Conservation (phyloP, 2,329 filamentous ascomycete genomes). For the Incumbomyces lentus region DNA sequence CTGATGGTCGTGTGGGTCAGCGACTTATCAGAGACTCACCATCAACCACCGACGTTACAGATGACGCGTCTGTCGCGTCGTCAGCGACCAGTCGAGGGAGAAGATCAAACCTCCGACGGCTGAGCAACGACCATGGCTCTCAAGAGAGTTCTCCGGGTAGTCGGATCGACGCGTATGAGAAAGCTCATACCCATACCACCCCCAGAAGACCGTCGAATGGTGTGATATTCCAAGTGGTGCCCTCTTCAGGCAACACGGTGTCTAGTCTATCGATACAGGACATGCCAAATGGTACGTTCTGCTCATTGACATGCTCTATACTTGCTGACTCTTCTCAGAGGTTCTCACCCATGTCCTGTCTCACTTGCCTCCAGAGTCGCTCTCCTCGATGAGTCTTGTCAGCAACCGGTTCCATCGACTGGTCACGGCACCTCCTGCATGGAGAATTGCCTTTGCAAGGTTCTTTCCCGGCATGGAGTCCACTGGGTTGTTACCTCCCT, state of each 20-base stretch:
- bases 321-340: slow-evolving; percentile 47
- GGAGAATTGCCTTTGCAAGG: slow-evolving; percentile 84
- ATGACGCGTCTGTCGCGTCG: slow-evolving; percentile 20
- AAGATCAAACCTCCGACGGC: slow-evolving; percentile 20
- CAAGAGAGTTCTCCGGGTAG: slow-evolving; percentile 37
- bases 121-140: slow-evolving; percentile 21
- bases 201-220: slow-evolving; percentile 30
- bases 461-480: slow-evolving; percentile 72
- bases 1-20: slow-evolving; percentile 33
- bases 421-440: slow-evolving; percentile 84
- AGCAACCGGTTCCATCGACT: slow-evolving; percentile 78
- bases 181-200: slow-evolving; percentile 30
- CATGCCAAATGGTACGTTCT: slow-evolving; percentile 67
- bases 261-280: slow-evolving; percentile 41
- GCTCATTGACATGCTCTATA: slow-evolving; percentile 1
- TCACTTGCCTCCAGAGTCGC: slow-evolving; percentile 74
- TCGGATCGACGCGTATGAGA: slow-evolving; percentile 47
- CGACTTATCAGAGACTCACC: slow-evolving; percentile 28
- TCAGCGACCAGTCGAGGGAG: slow-evolving; percentile 19
- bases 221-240: slow-evolving; percentile 43
- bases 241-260: slow-evolving; percentile 32
- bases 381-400: slow-evolving; percentile 72
- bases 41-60: slow-evolving; percentile 19
- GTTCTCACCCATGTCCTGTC: slow-evolving; percentile 85
- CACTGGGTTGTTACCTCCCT: slow-evolving; percentile 29